Evolutionary conservation across 2,329 filamentous ascomycete genomes (phyloP).

Genomic region (Juglanconis oblonga): DNA sequence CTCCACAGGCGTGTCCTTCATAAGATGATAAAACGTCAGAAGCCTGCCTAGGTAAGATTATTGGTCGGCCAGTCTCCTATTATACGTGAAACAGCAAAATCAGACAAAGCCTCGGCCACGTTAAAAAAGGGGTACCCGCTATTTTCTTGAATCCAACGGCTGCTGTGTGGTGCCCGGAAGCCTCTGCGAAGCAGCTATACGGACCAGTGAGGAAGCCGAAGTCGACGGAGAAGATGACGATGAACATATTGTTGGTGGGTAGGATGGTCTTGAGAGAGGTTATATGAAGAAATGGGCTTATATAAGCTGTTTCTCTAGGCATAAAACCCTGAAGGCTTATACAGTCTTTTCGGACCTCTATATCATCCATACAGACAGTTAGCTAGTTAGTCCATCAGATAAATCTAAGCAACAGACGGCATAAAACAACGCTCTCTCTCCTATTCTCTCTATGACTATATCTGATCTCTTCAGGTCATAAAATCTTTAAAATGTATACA

Average conservation of each 20-base stretch:
- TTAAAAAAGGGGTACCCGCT: conserved; percentile 24
- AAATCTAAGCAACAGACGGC: too few species aligned
- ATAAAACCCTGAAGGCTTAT: too few species aligned
- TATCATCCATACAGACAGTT: too few species aligned
- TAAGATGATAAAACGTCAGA: conserved; percentile 23
- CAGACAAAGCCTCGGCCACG: conserved; percentile 24
- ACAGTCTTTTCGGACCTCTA: too few species aligned
- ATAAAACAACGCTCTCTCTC: too few species aligned
- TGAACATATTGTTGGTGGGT: conserved; percentile 24
- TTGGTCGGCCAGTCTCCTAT: background rate
- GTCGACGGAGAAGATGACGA: conserved; percentile 24
- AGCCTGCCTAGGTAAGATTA: conserved; percentile 20
- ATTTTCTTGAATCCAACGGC: conserved; percentile 22
- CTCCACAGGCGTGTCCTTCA: conserved; percentile 24
- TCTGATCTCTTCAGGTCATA: conserved; percentile 16
- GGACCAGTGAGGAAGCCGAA: conserved; percentile 23
- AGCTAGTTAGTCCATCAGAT: too few species aligned
- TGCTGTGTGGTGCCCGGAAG: conserved; percentile 20
- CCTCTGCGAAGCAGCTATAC: conserved; percentile 25
- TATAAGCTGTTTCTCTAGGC: too few species aligned
- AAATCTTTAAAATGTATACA: conserved; percentile 23
- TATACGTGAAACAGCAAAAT: too few species aligned
- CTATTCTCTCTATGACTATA: too few species aligned
- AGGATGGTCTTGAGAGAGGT: conserved; percentile 22
- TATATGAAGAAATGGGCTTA: too few species aligned